Base-by-base conservation (phyloP, 495 filamentous ascomycete species). In the Podospora bellae-mahoneyi region DNA sequence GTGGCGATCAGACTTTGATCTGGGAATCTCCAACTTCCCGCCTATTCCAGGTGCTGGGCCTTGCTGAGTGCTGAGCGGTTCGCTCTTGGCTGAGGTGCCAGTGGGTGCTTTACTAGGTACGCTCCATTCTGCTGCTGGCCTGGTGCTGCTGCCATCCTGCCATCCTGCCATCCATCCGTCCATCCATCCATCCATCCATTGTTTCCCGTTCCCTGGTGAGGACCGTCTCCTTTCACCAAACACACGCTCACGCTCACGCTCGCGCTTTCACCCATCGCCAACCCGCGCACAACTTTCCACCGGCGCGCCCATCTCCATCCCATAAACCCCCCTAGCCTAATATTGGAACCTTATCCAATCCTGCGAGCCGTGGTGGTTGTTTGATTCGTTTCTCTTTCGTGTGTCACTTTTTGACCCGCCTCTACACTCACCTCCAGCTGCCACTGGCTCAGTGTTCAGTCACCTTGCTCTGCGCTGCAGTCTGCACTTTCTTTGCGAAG, bases 1-100 rank as follows among this genome's bases (percentile, higher is more conserved):
- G 71, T 67, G 66, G 72, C 74, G 75, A 75, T 77, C 76, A 76
- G 74, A 77, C 75, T 77, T 77, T 78, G 76, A 74, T 72, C 71
- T 68, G 72, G 70, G 70, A 68, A 70, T 73, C 69, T 71, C 71
- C 65, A 67, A 72, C 68, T 73, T 64, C 72, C 69, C 39, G 39
- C 68, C 63, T 60, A 68, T 65, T 58, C 68, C 62, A 70, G 66
- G 59, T 70, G 66, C 19, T 55, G 39, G 39, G 39, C 39, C 39
- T 48, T 48, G 39, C 39, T 48, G 7, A 3, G 39, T 48, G 39
- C 39, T 48, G 39, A 48, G 39, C 66, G 72, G 60, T 66, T 57
- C 68, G 66, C 62, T 56, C 19, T 56, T 58, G n/a, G 55, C 55
- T 18, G 9, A 15, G 55, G 13, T 58, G n/a, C 23, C 23, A 23